Evolutionary conservation across 306 rosid genomes (phyloP).

Genomic region (Biancaea sappan): DNA sequence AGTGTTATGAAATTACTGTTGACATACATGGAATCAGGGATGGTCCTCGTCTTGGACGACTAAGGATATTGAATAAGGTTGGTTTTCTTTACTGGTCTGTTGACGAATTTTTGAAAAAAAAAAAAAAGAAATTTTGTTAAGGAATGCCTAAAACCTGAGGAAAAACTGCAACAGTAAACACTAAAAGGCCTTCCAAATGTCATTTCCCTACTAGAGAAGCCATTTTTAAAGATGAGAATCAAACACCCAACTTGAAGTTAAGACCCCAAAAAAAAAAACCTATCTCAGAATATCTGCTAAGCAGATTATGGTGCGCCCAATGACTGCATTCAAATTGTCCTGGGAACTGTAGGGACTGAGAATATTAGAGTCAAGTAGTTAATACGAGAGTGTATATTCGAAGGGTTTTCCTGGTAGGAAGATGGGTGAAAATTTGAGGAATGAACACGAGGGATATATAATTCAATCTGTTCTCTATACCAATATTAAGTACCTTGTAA

Average conservation of each 20-base stretch:
- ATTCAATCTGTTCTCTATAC: not conserved
- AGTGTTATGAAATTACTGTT: constrained; percentile 61
- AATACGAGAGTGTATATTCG: not conserved
- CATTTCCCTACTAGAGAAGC: not conserved
- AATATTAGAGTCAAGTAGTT: constrained; percentile 22
- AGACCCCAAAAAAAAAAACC: not conserved
- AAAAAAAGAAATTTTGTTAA: not conserved
- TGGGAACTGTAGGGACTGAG: constrained; percentile 3
- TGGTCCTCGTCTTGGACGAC: constrained; percentile 89
- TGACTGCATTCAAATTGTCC: not conserved
- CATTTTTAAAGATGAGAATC: constrained; percentile 14
- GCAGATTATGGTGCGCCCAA: not conserved
- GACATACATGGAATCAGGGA: constrained; percentile 77
- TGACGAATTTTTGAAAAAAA: not conserved
- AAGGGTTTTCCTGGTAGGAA: not conserved
- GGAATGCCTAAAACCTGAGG: not conserved
- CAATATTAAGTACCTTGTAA: not conserved
- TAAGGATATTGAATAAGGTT: constrained; percentile 77
- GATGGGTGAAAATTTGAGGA: constrained; percentile 3
- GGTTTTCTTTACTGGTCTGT: constrained; percentile 20
- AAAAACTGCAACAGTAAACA: not conserved
- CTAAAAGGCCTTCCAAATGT: too few species aligned
- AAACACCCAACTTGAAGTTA: not conserved
- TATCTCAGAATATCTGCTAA: not conserved
- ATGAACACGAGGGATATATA: not conserved